Evolutionary conservation across 208 protist species (phyloP).

Genomic region (Polymyxa betae): DNA sequence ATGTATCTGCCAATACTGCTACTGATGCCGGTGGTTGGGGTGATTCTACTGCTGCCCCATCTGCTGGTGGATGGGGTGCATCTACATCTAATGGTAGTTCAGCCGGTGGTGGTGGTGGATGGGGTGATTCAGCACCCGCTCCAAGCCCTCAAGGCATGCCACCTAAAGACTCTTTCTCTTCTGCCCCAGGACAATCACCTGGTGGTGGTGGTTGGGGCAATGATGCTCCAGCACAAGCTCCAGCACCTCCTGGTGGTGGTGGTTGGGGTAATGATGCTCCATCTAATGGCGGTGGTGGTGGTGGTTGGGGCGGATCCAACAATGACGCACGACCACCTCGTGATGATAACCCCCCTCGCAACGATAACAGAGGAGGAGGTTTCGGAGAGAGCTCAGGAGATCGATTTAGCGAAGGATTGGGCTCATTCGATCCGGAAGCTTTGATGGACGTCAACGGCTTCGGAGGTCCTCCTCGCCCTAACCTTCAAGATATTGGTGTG

Average conservation of each 20-base stretch:
- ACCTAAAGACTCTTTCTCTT: neutral
- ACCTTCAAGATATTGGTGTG: neutral
- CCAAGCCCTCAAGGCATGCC: neutral
- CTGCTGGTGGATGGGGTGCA: too few relatives aligned
- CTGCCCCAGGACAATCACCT: neutral
- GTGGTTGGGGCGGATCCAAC: neutral
- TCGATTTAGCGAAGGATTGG: too few relatives aligned
- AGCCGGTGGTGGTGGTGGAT: too few relatives aligned
- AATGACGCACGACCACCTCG: too few relatives aligned
- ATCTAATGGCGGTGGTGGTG: neutral
- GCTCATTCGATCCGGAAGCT: neutral
- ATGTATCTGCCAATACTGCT: too few relatives aligned
- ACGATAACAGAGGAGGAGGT: too few relatives aligned
- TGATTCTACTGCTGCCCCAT: too few relatives aligned
- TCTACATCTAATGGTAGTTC: too few relatives aligned
- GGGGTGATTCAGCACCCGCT: neutral
- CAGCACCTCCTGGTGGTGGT: neutral
- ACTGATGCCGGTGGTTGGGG: too few relatives aligned
- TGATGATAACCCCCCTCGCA: too few relatives aligned
- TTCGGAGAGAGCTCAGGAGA: too few relatives aligned
- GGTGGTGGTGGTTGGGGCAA: neutral
- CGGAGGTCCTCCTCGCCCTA: neutral
- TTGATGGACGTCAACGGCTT: constrained; percentile 24
- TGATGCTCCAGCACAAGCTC: neutral
- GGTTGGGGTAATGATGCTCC: neutral